Conservation (phyloP, 306 rosid genomes). For the Spatholobus suberectus region DNA sequence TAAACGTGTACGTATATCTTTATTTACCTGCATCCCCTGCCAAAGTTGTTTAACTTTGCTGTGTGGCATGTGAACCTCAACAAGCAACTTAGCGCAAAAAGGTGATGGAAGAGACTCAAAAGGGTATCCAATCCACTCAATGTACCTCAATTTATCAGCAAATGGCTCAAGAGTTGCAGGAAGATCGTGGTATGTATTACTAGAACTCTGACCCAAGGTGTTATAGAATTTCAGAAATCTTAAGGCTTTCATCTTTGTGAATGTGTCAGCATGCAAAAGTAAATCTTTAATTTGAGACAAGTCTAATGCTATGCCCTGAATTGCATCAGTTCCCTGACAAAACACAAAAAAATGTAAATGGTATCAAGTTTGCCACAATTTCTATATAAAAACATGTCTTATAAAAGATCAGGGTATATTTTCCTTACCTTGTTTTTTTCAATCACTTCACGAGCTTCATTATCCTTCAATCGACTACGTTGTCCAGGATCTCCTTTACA, state of each 20-base stretch:
- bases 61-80: slow-evolving; percentile 17
- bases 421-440: slow-evolving; percentile 22
- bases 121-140: slow-evolving; percentile 40
- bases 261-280: not conserved
- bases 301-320: slow-evolving; percentile 41
- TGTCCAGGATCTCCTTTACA: not conserved
- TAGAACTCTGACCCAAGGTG: not conserved
- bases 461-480: slow-evolving; percentile 21
- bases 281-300: not conserved
- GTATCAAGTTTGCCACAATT: not conserved
- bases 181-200: not conserved
- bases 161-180: not conserved
- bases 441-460: slow-evolving; percentile 16
- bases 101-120: slow-evolving; percentile 16
- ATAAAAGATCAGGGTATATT: not conserved
- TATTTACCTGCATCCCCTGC: slow-evolving; percentile 40
- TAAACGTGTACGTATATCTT: too few species aligned
- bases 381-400: not conserved
- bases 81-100: slow-evolving; percentile 18
- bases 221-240: slow-evolving; percentile 19
- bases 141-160: slow-evolving; percentile 23
- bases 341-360: not conserved
- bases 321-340: slow-evolving; percentile 37
- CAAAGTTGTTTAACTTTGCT: slow-evolving; percentile 39
- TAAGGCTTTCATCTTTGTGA: slow-evolving; percentile 32